phyloP scores from a whole-genome alignment of 305 asterid species.

The Fraxinus sp. region DNA sequence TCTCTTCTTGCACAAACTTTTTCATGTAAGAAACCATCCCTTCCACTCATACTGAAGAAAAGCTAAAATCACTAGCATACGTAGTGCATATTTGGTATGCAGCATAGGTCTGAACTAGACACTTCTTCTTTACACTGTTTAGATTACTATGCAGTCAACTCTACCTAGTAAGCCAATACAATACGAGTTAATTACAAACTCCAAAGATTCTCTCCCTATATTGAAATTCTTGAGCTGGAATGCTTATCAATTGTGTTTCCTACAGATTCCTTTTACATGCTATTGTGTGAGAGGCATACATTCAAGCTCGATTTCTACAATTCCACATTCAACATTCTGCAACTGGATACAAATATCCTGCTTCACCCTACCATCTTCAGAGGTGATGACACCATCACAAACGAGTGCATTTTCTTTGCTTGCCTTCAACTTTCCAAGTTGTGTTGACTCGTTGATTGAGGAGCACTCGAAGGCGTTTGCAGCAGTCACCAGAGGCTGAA shows the following conservation, averaged over 20 bases:
- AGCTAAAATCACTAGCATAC: not conserved
- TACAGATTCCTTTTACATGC: not conserved
- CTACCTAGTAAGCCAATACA: not conserved
- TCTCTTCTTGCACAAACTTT: not conserved
- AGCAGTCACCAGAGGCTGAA: slow-evolving; percentile 73
- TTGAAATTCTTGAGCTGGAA: not conserved
- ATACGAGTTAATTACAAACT: not conserved
- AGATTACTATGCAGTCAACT: not conserved
- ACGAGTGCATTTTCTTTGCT: slow-evolving; percentile 53
- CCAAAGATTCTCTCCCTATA: not conserved
- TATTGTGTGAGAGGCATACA: slow-evolving; percentile 85
- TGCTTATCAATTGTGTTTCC: not conserved
- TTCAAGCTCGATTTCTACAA: slow-evolving; percentile 88
- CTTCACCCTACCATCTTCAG: slow-evolving; percentile 67
- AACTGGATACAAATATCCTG: slow-evolving; percentile 69
- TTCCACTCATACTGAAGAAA: not conserved
- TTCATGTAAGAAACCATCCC: slow-evolving; percentile 8
- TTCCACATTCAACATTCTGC: slow-evolving; percentile 84
- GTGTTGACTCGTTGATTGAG: slow-evolving; percentile 42
- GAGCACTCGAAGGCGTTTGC: slow-evolving; percentile 69
- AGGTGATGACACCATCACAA: slow-evolving; percentile 55
- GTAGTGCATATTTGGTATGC: not conserved
- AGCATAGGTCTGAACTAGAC: not conserved
- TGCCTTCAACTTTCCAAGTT: slow-evolving; percentile 49
- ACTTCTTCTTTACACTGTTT: not conserved